Evolutionary conservation across 257 asterid genomes (phyloP).

Genomic region (Solanum medicagineum): DNA sequence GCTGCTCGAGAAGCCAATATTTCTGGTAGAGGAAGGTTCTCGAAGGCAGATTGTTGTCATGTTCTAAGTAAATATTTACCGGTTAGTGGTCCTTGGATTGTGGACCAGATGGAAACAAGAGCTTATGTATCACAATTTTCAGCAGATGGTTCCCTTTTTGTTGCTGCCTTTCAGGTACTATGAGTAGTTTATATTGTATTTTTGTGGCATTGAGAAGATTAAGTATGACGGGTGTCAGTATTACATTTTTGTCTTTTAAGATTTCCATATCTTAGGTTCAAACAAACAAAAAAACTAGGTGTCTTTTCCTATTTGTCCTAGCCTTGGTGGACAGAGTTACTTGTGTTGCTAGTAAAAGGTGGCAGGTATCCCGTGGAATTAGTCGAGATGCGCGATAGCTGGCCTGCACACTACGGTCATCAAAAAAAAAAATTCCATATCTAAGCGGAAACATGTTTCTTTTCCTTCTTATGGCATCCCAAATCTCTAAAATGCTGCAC

Average conservation of each 20-base stretch:
- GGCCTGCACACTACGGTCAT: not conserved
- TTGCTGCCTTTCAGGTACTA: constrained; percentile 92
- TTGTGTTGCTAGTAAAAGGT: not conserved
- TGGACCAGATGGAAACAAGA: constrained; percentile 71
- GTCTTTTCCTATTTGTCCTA: not conserved
- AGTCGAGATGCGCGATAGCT: not conserved
- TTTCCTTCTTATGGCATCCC: not conserved
- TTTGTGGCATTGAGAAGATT: not conserved
- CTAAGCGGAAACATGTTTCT: not conserved
- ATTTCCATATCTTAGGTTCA: not conserved
- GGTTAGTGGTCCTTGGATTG: constrained; percentile 47
- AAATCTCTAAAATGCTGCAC: not conserved
- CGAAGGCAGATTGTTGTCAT: constrained; percentile 62
- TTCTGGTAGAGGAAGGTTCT: constrained; percentile 59
- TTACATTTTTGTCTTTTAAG: not conserved
- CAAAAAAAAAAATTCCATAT: not conserved
- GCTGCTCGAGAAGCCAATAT: constrained; percentile 67
- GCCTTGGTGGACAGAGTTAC: not conserved
- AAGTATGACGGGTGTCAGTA: not conserved
- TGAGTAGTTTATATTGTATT: not conserved
- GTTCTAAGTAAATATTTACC: constrained; percentile 69
- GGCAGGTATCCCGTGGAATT: not conserved
- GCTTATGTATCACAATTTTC: constrained; percentile 90
- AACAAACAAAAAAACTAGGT: not conserved
- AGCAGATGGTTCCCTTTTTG: constrained; percentile 64